Base-by-base conservation (phyloP, 306 rosid species). In the Cucurbita maxima region DNA sequence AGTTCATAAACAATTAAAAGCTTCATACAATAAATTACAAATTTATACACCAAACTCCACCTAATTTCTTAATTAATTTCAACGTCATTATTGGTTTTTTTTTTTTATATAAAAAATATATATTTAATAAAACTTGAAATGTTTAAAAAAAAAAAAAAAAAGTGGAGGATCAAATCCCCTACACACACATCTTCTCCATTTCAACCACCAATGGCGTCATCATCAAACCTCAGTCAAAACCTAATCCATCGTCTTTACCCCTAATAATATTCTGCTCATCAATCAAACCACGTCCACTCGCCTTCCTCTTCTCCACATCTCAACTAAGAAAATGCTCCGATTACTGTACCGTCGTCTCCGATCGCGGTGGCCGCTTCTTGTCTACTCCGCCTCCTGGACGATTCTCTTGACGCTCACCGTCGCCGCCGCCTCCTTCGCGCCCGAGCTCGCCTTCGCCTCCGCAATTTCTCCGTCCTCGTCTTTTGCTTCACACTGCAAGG, bases 391-490 rank as follows among this genome's bases (percentile, higher is more conserved):
- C 57, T 59, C 78, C 6, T 90, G 98, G 98, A 87, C 88, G 1
- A 60, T 79, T 10, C 75, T 81, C 7, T 81, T 92, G 37, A 79
- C 84, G 7, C 59, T 87, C 16, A 85, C 84, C n/a, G 96, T 92
- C 75, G 92, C 89, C 4, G 76, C 88, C 61, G 90, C 90, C 7
- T 84, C 97, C 25, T 81, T 90, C 67, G 78, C 95, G 0, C 89
- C 92, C 15, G 96, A 94, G 80, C 77, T 83, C 14, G 93, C 95
- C 4, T 94, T 90, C 47, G 89, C 87, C 14, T 79, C 89, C 0
- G 90, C 93, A 14, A 84, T 90, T 58, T 82, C 94, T 0, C 78
- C 95, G 6, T 74, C 84, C 8, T 86, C 96, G 25, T 71, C 83
- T 5, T 86, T 87, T 87, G 82, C 90, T 0, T 45, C 44, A 0